Evolutionary conservation across 176 grass and related monocot genomes (phyloP), one percentile per base, ranked within the genome.

Genomic region (Urochloa ruziziensis): DNA sequence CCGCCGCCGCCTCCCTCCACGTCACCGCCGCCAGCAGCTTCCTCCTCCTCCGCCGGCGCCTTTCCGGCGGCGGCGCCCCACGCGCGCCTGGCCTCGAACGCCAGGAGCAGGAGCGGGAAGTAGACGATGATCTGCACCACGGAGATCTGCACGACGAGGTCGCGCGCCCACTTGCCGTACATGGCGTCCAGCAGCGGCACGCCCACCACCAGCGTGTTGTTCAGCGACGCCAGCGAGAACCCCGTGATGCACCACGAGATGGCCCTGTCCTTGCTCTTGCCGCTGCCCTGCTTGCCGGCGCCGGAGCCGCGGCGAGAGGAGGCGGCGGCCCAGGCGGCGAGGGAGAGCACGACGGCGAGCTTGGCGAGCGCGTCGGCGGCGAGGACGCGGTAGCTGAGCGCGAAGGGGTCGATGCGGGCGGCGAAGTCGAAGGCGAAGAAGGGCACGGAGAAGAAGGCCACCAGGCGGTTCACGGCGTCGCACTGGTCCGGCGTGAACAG

Each of bases 381-480:
- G 15, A 98, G 82, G 65, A 93, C 82, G 73, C 91, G 79, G 81
- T 84, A 90, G 82, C 81, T 93, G 78, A 95, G 88, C 37, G 91
- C 63, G 78, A 82, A 95, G 42, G 96, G 92, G 75, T 98, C 77
- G 60, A 86, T 82, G 85, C 84, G 90, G 63, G 81, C 6, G 27
- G 90, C 88, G 89, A 98, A 98, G 63, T 93, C 90, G 59, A 95
- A 98, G 82, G 86, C 82, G 85, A 98, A 95, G 89, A 95, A 98
- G 44, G 96, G 96, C 7, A 98, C 43, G 68, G 89, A 61, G 93
- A 98, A 93, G 84, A 84, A 95, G 60, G 84, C 59, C 1, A 98
- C 96, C 29, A 98, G 89, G n/a, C 92, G 86, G 91, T 98, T 91
- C 29, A 95, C 80, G 34, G 89, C 91, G 67, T 88, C 89, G 89